Percentiles rank a stretch among this genome's conserved stretches.
Evolutionary conservation across 225 moss, liverwort and hornwort genomes (phyloP).

Genomic region (Anthoceros angustus): DNA sequence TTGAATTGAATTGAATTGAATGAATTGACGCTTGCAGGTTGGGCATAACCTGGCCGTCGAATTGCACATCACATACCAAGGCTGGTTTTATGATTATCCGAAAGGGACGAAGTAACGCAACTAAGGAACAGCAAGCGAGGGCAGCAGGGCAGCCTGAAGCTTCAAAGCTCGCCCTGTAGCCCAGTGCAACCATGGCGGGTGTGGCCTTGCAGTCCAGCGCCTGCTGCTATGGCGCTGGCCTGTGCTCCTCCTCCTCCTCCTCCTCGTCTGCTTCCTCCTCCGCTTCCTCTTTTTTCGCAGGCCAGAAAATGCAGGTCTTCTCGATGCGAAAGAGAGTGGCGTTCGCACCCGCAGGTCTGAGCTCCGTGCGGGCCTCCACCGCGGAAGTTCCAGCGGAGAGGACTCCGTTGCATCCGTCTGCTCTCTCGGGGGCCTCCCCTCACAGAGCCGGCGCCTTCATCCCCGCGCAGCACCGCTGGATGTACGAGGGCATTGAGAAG

Average conservation of each 20-base stretch:
- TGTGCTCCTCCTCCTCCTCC: constrained; percentile 14
- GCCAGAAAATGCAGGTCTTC: constrained; percentile 11
- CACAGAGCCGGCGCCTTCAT: constrained; percentile 45
- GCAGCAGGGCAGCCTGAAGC: too few species aligned
- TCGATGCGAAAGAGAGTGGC: constrained; percentile 23
- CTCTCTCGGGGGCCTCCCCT: constrained; percentile 16
- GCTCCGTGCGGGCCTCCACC: neutral
- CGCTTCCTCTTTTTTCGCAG: constrained; percentile 29
- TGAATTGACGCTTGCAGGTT: too few species aligned
- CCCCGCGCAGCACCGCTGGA: constrained; percentile 59
- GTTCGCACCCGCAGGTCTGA: neutral
- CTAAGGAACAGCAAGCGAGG: too few species aligned
- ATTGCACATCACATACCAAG: too few species aligned
- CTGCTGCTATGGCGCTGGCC: constrained; percentile 18
- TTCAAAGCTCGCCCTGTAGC: neutral
- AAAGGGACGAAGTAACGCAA: too few species aligned
- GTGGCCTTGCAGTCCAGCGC: neutral
- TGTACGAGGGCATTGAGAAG: constrained; percentile 78
- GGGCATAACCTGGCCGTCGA: too few species aligned
- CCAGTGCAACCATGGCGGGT: constrained; percentile 13
- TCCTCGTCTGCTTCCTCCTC: constrained; percentile 12
- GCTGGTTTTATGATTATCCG: too few species aligned
- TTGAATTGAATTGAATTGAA: too few species aligned
- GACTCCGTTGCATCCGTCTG: constrained; percentile 9
- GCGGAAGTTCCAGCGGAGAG: neutral